Conservation (phyloP, 2,329 filamentous ascomycete species). For the Aspergillus melleus region DNA sequence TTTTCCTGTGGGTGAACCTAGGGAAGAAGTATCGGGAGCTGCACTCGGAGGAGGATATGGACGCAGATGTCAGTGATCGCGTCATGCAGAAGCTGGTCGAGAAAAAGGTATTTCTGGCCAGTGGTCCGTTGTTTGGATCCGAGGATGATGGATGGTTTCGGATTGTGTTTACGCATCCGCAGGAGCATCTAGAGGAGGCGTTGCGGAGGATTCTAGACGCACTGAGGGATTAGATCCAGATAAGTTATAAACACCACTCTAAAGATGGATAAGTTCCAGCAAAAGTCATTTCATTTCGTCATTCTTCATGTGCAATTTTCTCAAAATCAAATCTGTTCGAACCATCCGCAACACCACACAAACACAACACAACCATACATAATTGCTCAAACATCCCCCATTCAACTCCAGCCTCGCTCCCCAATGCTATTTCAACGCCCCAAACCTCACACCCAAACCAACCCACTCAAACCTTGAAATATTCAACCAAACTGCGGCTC, state of each 20-base stretch:
- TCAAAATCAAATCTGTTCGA: no score
- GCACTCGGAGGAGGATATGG: slow-evolving; percentile 15
- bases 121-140: slow-evolving; percentile 36
- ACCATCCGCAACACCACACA: no score
- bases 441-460: no score
- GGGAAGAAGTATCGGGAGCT: slow-evolving; percentile 29
- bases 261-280: no score
- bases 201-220: slow-evolving; percentile 30
- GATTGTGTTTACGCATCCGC: slow-evolving; percentile 40
- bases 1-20: slow-evolving; percentile 59
- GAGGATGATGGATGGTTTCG: slow-evolving; percentile 47
- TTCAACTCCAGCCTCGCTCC: not conserved
- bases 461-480: not conserved
- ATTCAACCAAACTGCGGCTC: slow-evolving; percentile 32
- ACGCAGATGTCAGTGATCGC: slow-evolving; percentile 23
- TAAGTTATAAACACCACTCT: no score
- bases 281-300: no score
- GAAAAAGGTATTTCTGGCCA: slow-evolving; percentile 38
- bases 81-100: slow-evolving; percentile 39
- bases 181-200: slow-evolving; percentile 32
- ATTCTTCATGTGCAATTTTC: no score
- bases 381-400: not conserved
- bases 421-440: not conserved
- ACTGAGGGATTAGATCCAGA: slow-evolving; percentile 4
- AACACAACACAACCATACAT: no score